Base-by-base conservation (phyloP, 768 basidiomycete species). In the Mycena latifolia region DNA sequence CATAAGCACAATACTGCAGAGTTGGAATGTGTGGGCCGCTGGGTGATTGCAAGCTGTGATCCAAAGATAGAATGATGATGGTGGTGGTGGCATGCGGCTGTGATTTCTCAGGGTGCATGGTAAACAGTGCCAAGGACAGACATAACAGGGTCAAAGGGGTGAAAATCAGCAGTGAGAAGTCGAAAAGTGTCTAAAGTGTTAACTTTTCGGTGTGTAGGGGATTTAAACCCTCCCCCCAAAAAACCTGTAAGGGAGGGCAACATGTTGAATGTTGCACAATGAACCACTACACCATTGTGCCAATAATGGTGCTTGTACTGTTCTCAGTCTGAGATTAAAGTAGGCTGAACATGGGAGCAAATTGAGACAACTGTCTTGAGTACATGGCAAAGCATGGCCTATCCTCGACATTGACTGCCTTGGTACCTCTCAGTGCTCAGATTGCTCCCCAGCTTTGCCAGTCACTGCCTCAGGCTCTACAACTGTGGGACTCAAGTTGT, bases 131-230 rank as follows among this genome's bases (percentile, higher is more conserved):
- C 31, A 59, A 59, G 51, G 58, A 50, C 35, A 35, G 46, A 3
- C 47, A 46, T 35, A 41, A 59, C 27, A 41, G 41, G 33, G n/a
- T 12, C 35, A 22, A 41, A 51, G 15, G 24, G 12, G 24, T 25
- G 35, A 24, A 59, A 59, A 11, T 59, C 47, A 47, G 58, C 58
- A 59, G 58, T 59, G 58, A 59, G 58, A 59, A 59, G 35, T 47
- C 58, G 58, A 27, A 27, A 59, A 59, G 58, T 59, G 58, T 59
- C 58, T 59, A 59, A 59, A 59, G 58, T 59, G 58, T n/a, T 50
- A n/a, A n/a, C 58, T 59, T 59, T 37, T 33, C 58, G 35, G 58
- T 25, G 31, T 47, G 12, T 18, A 24, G 58, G 58, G 58, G 47
- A 24, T 50, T 59, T 47, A 47, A 59, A 59, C 58, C 29, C 25